Base-by-base conservation (phyloP, 2,329 filamentous ascomycete species). In the Helotiales sp. region DNA sequence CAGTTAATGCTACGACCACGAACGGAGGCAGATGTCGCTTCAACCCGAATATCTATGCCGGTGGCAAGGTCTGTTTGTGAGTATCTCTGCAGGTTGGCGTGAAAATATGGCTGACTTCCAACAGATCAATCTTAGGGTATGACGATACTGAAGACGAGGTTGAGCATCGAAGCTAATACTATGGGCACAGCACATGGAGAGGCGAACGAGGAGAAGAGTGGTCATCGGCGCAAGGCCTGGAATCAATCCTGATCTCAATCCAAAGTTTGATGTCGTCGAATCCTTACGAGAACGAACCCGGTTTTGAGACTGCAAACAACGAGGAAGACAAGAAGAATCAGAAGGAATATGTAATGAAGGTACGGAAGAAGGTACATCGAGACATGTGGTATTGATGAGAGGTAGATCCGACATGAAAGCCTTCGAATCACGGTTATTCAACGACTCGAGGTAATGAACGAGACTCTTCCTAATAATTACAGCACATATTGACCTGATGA, bases 251-350 rank as follows among this genome's bases (percentile, higher is more conserved):
- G 48, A 84, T 98, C 53, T 98, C 93, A 5, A 97, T 99, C 57
- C 95, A 99, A 74, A 97, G 93, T 72, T 79, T 99, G 44, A 93
- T 99, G 88, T 96, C 92, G 1, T 77, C 85, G 27, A 96, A 97
- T 67, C 95, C 93, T 0, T 98, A 96, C 74, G 91, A 95, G 71
- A 97, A 98, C 67, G 95, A 99, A 72, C 95, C 95, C 1, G 95
- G 95, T 5, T 97, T 91, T 66, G 93, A 98, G 71, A 82, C 89
- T 59, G 83, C 87, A 12, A 88, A 87, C 46, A 80, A 83, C 8
- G 75, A 80, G 0, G 75, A 80, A 3, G 91, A 96, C 71, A 88
- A 90, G 74, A 85, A 86, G 72, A 81, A 86, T 58, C 90, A 93
- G 72, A 81, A 83, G 60, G 79, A 84, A 9, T 97, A 97, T 68